These are phyloP conservation scores for Russula sp. DNA, from an alignment of 768 basidiomycete species.

Conservation along the genomic window DNA sequence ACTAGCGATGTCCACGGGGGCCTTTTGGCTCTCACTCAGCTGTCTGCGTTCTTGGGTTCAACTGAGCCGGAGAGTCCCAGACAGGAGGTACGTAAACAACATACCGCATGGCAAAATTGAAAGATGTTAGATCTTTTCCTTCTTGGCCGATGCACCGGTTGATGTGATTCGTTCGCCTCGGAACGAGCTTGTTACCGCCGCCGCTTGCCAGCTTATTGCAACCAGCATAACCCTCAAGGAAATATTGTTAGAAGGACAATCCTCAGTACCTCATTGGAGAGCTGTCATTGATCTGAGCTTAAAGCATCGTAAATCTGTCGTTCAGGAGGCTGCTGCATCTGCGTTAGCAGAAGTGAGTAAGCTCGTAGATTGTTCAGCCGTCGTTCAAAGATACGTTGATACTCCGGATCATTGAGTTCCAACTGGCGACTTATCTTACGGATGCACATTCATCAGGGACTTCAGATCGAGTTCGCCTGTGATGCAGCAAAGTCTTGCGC, in stretches of 20 bases:
- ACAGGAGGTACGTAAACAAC: slow-evolving; percentile 37
- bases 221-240: slow-evolving; percentile 54
- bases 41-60: slow-evolving; percentile 52
- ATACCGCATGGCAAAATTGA: not conserved
- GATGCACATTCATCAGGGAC: slow-evolving; percentile 54
- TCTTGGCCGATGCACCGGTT: slow-evolving; percentile 50
- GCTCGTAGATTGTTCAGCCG: slow-evolving; percentile 53
- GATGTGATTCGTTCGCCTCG: slow-evolving; percentile 54
- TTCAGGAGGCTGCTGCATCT: slow-evolving; percentile 71
- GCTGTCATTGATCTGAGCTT: slow-evolving; percentile 63
- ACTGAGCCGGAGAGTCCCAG: slow-evolving; percentile 16
- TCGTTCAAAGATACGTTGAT: slow-evolving; percentile 66
- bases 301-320: slow-evolving; percentile 52
- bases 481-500: slow-evolving; percentile 68
- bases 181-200: slow-evolving; percentile 63
- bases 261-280: slow-evolving; percentile 55
- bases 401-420: slow-evolving; percentile 1
- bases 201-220: slow-evolving; percentile 66
- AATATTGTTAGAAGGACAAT: slow-evolving; percentile 33
- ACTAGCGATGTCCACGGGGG: slow-evolving; percentile 71
- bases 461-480: slow-evolving; percentile 42
- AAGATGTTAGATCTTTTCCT: slow-evolving; percentile 52
- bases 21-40: slow-evolving; percentile 63
- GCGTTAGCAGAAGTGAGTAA: slow-evolving; percentile 66
- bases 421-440: slow-evolving; percentile 5